Evolutionary conservation across 768 basidiomycete genomes (phyloP), one percentile per base, ranked within the genome.

Genomic region (Sporobolomyces phaffii): DNA sequence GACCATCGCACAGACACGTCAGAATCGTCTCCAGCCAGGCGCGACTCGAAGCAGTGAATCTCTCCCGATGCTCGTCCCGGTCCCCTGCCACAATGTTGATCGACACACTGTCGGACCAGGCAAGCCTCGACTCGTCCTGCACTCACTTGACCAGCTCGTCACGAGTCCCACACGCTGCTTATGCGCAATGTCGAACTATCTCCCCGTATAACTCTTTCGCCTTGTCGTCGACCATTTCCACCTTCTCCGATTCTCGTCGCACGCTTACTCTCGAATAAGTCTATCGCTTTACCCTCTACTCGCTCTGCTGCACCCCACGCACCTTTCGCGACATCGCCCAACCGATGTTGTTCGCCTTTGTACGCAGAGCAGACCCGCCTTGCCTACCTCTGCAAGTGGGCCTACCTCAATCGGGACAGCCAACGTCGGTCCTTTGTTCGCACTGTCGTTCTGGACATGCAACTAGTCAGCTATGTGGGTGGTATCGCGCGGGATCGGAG

Each of bases 141-240:
- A 9, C 26, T n/a, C 26, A 9, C 22, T 47, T 47, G 45, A 22
- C 9, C n/a, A n/a, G n/a, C n/a, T n/a, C n/a, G n/a, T n/a, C n/a
- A n/a, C n/a, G n/a, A n/a, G n/a, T 13, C 11, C 26, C 45, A 22
- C 94, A 68, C 94, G 90, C 51, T 96, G 93, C 79, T 94, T 92
- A 71, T 18, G 26, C 22, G 10, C 45, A 47, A 47, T 47, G 22
- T 47, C 45, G 45, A 47, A 26, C 45, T 47, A 9, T 47, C 45
- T 47, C 7, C 48, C 48, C 48, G 24, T 29, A 24, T 24, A 49
- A 49, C 48, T 49, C 24, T 29, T 49, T 28, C 48, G 48, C n/a
- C 13, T 49, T 29, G 26, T 49, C 48, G 22, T 49, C 17, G 24
- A 49, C 48, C 26, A 49, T 29, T 49, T 49, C 48, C 22, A 13